Conservation (phyloP, 768 basidiomycete species). For the Daedaleopsis nitida region DNA sequence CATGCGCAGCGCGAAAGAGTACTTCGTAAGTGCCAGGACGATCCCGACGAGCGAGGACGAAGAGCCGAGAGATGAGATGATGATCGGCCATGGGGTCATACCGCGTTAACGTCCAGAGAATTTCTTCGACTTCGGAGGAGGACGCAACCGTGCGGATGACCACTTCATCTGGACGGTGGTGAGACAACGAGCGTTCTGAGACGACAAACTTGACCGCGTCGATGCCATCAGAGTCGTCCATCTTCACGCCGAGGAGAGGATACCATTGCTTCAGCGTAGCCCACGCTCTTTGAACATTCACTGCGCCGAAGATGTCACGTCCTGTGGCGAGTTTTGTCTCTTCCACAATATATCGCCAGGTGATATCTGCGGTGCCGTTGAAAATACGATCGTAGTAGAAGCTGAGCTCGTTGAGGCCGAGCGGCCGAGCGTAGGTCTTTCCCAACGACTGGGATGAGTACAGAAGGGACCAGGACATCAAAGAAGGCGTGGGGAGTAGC, state of each 20-base stretch:
- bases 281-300: conserved; percentile 48
- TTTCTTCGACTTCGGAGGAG: conserved; percentile 35
- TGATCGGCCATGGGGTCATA: conserved; percentile 43
- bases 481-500: no score
- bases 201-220: conserved; percentile 44
- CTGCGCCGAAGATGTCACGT: conserved; percentile 28
- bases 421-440: conserved; percentile 23
- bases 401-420: conserved; percentile 22
- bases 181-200: conserved; percentile 36
- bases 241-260: conserved; percentile 48
- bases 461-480: conserved; percentile 11
- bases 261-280: conserved; percentile 46
- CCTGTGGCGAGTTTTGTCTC: conserved; percentile 15
- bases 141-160: conserved; percentile 36
- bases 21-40: conserved; percentile 40
- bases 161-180: conserved; percentile 42
- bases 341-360: conserved; percentile 38
- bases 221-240: conserved; percentile 36
- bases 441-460: not conserved
- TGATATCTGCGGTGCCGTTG: conserved; percentile 42
- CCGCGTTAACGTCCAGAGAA: conserved; percentile 31
- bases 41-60: conserved; percentile 44
- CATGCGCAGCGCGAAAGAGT: conserved; percentile 47
- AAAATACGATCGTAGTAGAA: conserved; percentile 28
- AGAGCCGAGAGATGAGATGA: conserved; percentile 42